Conservation (phyloP, 192 early-diverging fungal species). For the Coemansia sp. region DNA sequence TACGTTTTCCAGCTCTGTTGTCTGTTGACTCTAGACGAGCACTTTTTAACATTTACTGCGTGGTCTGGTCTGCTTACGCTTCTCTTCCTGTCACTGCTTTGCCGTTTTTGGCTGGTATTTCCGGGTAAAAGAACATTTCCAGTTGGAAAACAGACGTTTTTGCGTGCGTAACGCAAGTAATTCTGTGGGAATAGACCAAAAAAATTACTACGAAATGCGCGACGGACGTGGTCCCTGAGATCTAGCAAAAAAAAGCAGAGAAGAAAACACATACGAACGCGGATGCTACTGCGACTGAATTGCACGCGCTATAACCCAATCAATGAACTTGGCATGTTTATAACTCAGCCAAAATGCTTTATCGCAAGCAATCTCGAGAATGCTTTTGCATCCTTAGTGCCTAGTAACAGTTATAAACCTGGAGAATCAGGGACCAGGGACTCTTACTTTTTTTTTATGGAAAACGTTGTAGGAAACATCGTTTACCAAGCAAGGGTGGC, state of each 20-base stretch:
- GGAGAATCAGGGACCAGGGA: slow-evolving; percentile 6
- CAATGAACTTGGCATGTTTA: slow-evolving; percentile 10
- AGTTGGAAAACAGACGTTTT: background rate
- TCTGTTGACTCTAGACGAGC: background rate
- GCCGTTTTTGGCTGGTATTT: background rate
- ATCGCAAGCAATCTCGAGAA: slow-evolving; percentile 7
- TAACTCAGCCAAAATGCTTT: background rate
- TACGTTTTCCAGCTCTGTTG: background rate
- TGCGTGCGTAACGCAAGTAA: background rate
- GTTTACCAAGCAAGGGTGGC: too few relatives aligned
- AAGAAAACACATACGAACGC: background rate
- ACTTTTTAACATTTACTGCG: slow-evolving; percentile 6
- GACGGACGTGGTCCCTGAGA: slow-evolving; percentile 3
- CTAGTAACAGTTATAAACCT: background rate
- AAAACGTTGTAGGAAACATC: slow-evolving; percentile 2
- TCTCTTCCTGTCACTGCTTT: background rate
- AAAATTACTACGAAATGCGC: background rate
- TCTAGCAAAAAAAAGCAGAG: slow-evolving; percentile 2
- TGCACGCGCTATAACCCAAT: slow-evolving; percentile 6
- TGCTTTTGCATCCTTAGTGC: background rate
- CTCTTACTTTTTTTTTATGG: background rate
- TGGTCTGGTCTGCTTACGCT: background rate
- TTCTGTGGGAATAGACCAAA: background rate
- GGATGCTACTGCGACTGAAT: slow-evolving; percentile 1
- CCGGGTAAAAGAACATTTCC: background rate